Conservation (phyloP, 805 yeast genomes). For the Yamadazyma paraphyllophila region DNA sequence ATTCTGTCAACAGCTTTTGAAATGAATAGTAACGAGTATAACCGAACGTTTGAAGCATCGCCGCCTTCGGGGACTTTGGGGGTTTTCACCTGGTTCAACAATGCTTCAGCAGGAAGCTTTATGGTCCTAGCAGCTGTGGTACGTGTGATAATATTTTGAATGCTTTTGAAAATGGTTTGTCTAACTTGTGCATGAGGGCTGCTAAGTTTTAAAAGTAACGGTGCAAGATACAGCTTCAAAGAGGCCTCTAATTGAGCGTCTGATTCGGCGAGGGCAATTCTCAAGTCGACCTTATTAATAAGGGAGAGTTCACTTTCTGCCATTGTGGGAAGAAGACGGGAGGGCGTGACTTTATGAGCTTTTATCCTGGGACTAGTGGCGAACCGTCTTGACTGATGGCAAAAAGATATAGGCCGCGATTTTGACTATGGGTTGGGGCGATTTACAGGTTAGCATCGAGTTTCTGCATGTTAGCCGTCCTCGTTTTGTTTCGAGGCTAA, state of each 20-base stretch:
- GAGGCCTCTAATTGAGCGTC: slow-evolving; percentile 62
- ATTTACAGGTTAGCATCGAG: too few relatives aligned
- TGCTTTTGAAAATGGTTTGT: slow-evolving; percentile 60
- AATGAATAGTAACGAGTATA: slow-evolving; percentile 63
- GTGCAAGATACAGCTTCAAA: slow-evolving; percentile 65
- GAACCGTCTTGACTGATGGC: not conserved
- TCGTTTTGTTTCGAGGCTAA: too few relatives aligned
- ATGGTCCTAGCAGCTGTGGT: slow-evolving; percentile 53
- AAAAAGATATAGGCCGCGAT: not conserved
- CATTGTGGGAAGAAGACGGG: not conserved
- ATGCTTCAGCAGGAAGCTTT: slow-evolving; percentile 61
- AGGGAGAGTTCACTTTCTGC: slow-evolving; percentile 49
- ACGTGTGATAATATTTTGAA: slow-evolving; percentile 67
- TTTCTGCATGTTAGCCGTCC: too few relatives aligned
- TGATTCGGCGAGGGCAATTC: slow-evolving; percentile 72
- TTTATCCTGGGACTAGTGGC: slow-evolving; percentile 2
- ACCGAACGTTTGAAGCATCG: slow-evolving; percentile 51
- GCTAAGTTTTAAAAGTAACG: slow-evolving; percentile 73
- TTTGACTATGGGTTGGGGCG: too few relatives aligned
- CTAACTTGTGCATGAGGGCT: slow-evolving; percentile 69
- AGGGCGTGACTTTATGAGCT: not conserved
- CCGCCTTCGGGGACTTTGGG: slow-evolving; percentile 44
- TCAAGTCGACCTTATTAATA: slow-evolving; percentile 75
- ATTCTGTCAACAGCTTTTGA: slow-evolving; percentile 67
- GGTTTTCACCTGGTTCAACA: slow-evolving; percentile 59